Evolutionary conservation across 2,329 filamentous ascomycete species (phyloP).

Genomic region (Sclerotinia subarctica): DNA sequence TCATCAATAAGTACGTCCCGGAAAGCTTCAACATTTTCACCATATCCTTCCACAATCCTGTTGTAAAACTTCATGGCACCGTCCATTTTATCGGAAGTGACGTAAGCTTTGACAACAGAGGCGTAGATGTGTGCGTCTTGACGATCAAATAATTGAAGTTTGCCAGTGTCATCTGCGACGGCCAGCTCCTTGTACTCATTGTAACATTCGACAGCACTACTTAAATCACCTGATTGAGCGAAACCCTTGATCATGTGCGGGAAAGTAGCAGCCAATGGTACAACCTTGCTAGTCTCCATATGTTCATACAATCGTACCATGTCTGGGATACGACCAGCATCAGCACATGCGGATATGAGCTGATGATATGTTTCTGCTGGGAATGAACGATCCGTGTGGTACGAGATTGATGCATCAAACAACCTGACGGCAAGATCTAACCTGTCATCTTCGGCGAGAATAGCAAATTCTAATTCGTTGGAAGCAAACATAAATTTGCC

Average conservation of each 20-base stretch:
- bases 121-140: conserved; percentile 85
- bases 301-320: conserved; percentile 91
- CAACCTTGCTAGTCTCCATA: conserved; percentile 75
- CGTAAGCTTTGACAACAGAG: conserved; percentile 85
- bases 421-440: conserved; percentile 81
- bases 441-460: conserved; percentile 82
- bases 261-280: conserved; percentile 78
- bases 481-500: conserved; percentile 88
- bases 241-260: conserved; percentile 95
- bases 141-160: conserved; percentile 64
- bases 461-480: conserved; percentile 80
- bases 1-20: conserved; percentile 68
- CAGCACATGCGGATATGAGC: conserved; percentile 83
- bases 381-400: conserved; percentile 57
- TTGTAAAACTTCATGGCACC: conserved; percentile 83
- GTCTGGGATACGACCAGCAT: conserved; percentile 74
- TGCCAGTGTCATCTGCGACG: conserved; percentile 76
- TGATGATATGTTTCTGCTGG: conserved; percentile 80
- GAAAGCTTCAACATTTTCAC: conserved; percentile 57
- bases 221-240: conserved; percentile 73
- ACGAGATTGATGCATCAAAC: conserved; percentile 71
- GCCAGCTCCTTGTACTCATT: conserved; percentile 89
- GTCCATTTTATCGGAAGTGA: conserved; percentile 73
- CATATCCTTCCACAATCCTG: conserved; percentile 66
- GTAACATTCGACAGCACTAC: conserved; percentile 90